Evolutionary conservation across 805 yeast genomes (phyloP).

Genomic region (Sungouiozyma ichnusensis): DNA sequence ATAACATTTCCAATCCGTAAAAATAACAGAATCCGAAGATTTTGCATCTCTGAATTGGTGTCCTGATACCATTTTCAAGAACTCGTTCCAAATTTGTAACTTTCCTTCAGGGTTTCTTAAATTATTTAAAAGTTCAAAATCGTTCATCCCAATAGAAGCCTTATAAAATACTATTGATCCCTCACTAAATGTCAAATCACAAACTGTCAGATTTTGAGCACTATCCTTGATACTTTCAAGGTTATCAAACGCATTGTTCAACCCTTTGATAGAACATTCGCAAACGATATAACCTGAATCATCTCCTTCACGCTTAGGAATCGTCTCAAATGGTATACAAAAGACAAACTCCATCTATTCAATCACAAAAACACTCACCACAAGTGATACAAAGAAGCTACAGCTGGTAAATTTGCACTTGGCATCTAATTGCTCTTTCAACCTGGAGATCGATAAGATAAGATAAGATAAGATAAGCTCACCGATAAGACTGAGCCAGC

Average conservation of each 20-base stretch:
- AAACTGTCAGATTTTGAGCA: not conserved
- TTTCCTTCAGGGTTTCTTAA: not conserved
- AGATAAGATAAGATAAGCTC: no score
- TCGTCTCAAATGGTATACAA: constrained; percentile 10
- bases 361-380: no score
- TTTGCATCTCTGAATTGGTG: constrained; percentile 6
- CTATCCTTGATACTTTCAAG: not conserved
- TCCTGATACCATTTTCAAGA: constrained; percentile 14
- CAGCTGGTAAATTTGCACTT: no score
- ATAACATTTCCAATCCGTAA: constrained; percentile 13
- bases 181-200: not conserved
- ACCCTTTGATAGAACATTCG: not conserved
- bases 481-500: no score
- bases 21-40: constrained; percentile 5
- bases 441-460: no score
- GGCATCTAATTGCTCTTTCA: no score
- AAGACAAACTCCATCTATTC: constrained; percentile 11
- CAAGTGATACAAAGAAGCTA: no score
- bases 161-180: not conserved
- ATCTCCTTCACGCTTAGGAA: not conserved
- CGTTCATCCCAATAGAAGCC: constrained; percentile 1
- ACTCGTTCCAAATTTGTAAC: constrained; percentile 17
- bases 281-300: not conserved
- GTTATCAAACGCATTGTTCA: not conserved
- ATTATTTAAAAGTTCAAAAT: constrained; percentile 10